phyloP scores from a whole-genome alignment of 805 yeast genomes.

The Saccharomycopsis sp. region DNA sequence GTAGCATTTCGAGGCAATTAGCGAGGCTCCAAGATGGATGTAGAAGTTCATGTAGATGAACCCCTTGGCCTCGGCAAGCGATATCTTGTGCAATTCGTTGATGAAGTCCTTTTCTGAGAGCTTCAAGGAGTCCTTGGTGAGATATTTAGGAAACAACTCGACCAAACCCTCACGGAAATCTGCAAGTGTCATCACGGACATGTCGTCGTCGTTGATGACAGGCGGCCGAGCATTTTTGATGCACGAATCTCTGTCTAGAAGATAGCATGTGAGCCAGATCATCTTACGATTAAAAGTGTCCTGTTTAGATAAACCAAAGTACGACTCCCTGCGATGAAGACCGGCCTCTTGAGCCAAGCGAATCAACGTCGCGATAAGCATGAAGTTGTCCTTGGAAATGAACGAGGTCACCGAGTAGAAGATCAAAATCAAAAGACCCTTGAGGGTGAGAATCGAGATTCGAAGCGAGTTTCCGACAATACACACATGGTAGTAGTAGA shows the following conservation, averaged over 20 bases:
- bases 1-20: constrained; percentile 3
- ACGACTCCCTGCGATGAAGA: constrained; percentile 43
- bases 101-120: constrained; percentile 5
- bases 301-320: constrained; percentile 30
- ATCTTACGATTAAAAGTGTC: constrained; percentile 35
- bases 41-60: constrained; percentile 5
- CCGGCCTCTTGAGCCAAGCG: constrained; percentile 54
- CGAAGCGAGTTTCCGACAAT: constrained; percentile 30
- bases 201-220: constrained; percentile 35
- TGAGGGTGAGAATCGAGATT: constrained; percentile 41
- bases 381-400: constrained; percentile 38
- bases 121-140: neutral
- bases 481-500: constrained; percentile 46
- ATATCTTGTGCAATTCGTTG: constrained; percentile 1
- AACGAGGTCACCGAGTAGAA: constrained; percentile 30
- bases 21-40: neutral
- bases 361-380: constrained; percentile 40
- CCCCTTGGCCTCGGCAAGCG: neutral
- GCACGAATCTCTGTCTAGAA: constrained; percentile 40
- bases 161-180: constrained; percentile 7
- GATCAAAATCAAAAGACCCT: constrained; percentile 44
- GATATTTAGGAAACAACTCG: constrained; percentile 2
- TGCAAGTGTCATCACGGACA: constrained; percentile 25
- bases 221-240: constrained; percentile 46
- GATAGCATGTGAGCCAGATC: constrained; percentile 46